Percentiles rank a stretch among this genome's conserved stretches.
These are phyloP conservation scores for Heliamphora exappendiculata DNA, from an alignment of 148 eudicot genomes.

Conservation along the genomic window DNA sequence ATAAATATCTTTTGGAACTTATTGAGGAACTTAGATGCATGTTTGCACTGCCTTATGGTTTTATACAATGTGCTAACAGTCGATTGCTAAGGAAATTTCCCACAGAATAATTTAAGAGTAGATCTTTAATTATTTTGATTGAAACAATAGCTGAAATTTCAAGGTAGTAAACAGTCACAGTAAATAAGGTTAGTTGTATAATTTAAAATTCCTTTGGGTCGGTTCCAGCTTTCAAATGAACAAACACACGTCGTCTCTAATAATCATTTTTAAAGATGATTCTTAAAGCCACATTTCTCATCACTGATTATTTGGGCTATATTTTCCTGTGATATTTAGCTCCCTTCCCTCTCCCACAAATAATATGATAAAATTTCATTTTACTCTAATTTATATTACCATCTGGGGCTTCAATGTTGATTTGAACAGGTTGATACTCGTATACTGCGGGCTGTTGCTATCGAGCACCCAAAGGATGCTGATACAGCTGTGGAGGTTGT, in stretches of 20 bases:
- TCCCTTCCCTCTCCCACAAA: neutral
- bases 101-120: neutral
- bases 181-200: neutral
- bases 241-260: neutral
- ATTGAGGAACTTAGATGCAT: neutral
- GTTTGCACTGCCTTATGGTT: neutral
- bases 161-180: neutral
- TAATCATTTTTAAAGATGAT: neutral
- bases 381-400: neutral
- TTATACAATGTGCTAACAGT: neutral
- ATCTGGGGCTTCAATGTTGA: neutral
- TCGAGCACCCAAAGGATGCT: conserved; percentile 70
- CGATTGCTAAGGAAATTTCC: neutral
- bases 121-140: neutral
- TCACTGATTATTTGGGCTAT: neutral
- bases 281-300: neutral
- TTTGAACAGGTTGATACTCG: conserved; percentile 64
- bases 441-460: conserved; percentile 74
- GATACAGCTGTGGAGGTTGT: conserved; percentile 62
- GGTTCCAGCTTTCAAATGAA: neutral
- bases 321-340: neutral
- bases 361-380: conserved; percentile 3
- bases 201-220: neutral
- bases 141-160: neutral
- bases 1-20: neutral